Evolutionary conservation across 768 basidiomycete genomes (phyloP).

Genomic region (Tremella yokohamensis): DNA sequence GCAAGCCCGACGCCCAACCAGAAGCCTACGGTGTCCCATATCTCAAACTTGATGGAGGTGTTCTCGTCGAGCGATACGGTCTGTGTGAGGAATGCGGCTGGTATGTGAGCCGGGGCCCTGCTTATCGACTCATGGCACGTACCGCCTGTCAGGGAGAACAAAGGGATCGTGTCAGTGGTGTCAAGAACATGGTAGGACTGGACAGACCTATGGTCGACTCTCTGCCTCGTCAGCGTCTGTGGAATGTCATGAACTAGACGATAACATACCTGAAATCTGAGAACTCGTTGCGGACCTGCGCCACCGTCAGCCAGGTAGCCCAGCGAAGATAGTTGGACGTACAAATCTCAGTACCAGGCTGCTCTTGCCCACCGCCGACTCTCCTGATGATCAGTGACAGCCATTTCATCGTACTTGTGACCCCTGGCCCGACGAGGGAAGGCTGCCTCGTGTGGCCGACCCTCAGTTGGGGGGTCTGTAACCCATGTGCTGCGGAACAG

Average conservation of each 20-base stretch:
- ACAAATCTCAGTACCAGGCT: constrained; percentile 94
- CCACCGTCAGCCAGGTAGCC: constrained; percentile 3
- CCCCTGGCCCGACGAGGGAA: no score
- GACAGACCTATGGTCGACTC: constrained; percentile 48
- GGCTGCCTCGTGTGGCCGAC: no score
- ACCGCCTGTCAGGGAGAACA: constrained; percentile 32
- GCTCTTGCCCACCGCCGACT: constrained; percentile 92
- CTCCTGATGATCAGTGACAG: constrained; percentile 59
- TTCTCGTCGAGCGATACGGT: constrained; percentile 85
- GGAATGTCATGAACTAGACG: background rate
- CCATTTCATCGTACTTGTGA: no score
- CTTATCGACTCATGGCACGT: constrained; percentile 9
- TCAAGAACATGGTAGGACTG: background rate
- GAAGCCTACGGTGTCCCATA: constrained; percentile 64
- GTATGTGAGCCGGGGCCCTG: background rate
- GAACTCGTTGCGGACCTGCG: constrained; percentile 52
- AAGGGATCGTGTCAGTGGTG: constrained; percentile 26
- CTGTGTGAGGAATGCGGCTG: constrained; percentile 97
- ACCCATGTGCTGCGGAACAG: background rate
- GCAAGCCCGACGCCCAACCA: background rate
- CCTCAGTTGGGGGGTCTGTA: background rate
- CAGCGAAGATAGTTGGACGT: constrained; percentile 46
- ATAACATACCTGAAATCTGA: constrained; percentile 50
- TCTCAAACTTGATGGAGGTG: constrained; percentile 94
- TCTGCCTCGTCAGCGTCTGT: constrained; percentile 18